phyloP scores from a whole-genome alignment of 2,329 filamentous ascomycete species.

The Exophiala sideris region DNA sequence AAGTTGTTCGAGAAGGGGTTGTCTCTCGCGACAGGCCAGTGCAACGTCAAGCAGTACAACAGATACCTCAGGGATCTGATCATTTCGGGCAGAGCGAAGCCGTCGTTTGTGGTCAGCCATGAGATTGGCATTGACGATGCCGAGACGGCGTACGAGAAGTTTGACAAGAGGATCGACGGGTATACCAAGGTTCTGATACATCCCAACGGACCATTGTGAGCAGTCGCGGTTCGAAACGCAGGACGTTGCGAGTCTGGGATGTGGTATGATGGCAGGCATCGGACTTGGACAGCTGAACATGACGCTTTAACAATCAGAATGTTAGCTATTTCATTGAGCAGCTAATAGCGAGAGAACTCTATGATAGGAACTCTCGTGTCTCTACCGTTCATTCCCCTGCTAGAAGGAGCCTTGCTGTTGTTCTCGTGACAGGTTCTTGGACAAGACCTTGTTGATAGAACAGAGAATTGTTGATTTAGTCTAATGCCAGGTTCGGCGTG shows the following conservation, averaged over 20 bases:
- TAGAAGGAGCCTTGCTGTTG: too few relatives aligned
- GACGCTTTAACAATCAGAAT: too few relatives aligned
- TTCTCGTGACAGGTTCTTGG: too few relatives aligned
- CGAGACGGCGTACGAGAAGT: constrained; percentile 61
- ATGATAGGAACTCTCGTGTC: too few relatives aligned
- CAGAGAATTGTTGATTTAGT: too few relatives aligned
- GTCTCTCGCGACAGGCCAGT: constrained; percentile 52
- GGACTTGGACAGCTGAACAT: too few relatives aligned
- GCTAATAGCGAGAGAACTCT: too few relatives aligned
- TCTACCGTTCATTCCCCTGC: too few relatives aligned
- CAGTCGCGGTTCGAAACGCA: not conserved
- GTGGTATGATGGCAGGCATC: not conserved
- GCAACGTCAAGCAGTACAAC: constrained; percentile 68
- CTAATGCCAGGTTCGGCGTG: too few relatives aligned
- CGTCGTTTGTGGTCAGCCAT: constrained; percentile 64
- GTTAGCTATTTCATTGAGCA: too few relatives aligned
- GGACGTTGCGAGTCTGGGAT: not conserved
- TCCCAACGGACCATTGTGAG: constrained; percentile 52
- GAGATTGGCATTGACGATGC: constrained; percentile 63
- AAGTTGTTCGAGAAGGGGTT: constrained; percentile 62
- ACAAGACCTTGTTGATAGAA: too few relatives aligned
- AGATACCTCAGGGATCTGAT: constrained; percentile 64
- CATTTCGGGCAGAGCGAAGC: constrained; percentile 61
- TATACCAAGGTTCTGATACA: constrained; percentile 68
- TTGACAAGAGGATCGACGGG: constrained; percentile 63